Base-by-base conservation (phyloP, 2,329 filamentous ascomycete species). In the Blastomyces percursus region DNA sequence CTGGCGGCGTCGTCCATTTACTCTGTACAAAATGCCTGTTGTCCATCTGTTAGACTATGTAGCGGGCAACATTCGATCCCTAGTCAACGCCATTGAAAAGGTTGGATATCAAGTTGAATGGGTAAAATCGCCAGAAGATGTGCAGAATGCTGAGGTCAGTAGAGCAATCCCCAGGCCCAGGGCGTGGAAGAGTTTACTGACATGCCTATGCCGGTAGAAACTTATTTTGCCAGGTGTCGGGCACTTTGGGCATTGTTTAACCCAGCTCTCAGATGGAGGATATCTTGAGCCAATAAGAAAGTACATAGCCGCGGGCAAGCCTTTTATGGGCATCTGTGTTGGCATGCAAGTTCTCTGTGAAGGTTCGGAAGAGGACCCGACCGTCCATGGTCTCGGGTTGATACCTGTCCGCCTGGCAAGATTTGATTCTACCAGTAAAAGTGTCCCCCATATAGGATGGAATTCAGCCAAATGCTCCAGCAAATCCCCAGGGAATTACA, bases 401-500 rank as follows among this genome's bases (percentile, higher is more conserved):
- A 86, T 97, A 65, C 85, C 87, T 54, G 84, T 83, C 48, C 79
- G 78, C 12, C 82, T 99, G 66, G 81, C 84, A 71, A 86, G 87
- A 64, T 99, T 99, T 77, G 80, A 90, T 72, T 85, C 90, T 73
- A 74, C 76, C 40, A 79, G 84, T 70, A 97, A 97, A 78, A 87
- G 91, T 46, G 95, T 99, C n/a, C 94, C 94, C 48, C 95, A 99
- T 77, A 99, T 99, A 74, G 94, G 94, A 62, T 99, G 94, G 94
- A 99, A 99, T 77, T 91, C 87, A 68, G 94, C 95, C 54, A 87
- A 86, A 69, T 76, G 65, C 69, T 75, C 64, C 67, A 77, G 70
- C 64, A 78, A 74, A 64, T 73, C 61, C 65, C 76, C 72, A 63
- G 74, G 73, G 11, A 71, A 68, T 65, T 72, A 77, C 21, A 77